A percentile compares a stretch with the other conserved stretches of the same genome.
These are phyloP conservation scores for Nicotiana sylvestris DNA, from an alignment of 257 asterid species.

Conservation along the genomic window DNA sequence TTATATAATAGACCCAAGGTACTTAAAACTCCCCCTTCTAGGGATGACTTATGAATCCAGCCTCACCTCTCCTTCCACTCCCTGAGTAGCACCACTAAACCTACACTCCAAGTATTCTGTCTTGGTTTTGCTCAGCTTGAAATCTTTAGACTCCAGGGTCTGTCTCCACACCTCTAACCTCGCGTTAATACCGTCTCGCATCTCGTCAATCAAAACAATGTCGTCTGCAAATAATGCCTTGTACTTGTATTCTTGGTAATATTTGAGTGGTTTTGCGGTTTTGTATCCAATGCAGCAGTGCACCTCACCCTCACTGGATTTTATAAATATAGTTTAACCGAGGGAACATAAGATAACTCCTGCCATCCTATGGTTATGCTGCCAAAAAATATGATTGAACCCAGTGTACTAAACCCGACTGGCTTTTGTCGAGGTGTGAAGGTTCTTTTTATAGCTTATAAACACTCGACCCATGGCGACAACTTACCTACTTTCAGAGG, in stretches of 20 bases:
- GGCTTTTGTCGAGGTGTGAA: neutral
- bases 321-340: neutral
- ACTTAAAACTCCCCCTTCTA: too few relatives aligned
- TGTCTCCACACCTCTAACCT: too few relatives aligned
- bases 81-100: too few relatives aligned
- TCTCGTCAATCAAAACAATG: too few relatives aligned
- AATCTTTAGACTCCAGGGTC: too few relatives aligned
- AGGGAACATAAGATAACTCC: neutral
- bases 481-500: neutral
- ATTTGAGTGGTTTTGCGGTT: neutral
- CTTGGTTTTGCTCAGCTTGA: too few relatives aligned
- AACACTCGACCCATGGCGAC: neutral
- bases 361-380: neutral
- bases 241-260: neutral
- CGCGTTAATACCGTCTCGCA: too few relatives aligned
- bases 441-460: neutral
- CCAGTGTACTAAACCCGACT: neutral
- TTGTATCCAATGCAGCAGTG: neutral
- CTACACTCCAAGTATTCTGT: too few relatives aligned
- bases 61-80: too few relatives aligned
- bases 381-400: neutral
- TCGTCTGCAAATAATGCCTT: neutral
- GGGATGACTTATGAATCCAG: too few relatives aligned
- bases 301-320: neutral
- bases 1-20: too few relatives aligned